A percentile compares a stretch with the other conserved stretches of the same genome.
These are phyloP conservation scores for Fusarium sp. DNA, from an alignment of 2,329 filamentous ascomycete genomes.

Conservation along the genomic window DNA sequence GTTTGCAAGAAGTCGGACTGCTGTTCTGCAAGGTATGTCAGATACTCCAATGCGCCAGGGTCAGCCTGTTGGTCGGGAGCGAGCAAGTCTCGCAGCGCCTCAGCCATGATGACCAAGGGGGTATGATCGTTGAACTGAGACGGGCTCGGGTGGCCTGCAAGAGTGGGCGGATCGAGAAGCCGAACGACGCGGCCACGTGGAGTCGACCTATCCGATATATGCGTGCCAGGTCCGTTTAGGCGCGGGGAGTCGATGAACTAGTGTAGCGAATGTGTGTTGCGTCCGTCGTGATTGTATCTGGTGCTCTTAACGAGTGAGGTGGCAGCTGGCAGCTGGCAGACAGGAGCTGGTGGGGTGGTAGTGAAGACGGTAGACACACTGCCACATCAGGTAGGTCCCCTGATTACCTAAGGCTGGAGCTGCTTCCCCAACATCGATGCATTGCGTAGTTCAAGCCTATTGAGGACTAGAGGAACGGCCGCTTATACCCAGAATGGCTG, in stretches of 20 bases:
- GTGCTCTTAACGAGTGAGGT: slow-evolving; percentile 32
- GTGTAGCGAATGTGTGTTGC: neutral
- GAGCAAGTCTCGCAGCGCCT: slow-evolving; percentile 51
- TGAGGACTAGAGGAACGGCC: neutral
- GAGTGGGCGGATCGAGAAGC: slow-evolving; percentile 2
- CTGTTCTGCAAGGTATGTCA: slow-evolving; percentile 81
- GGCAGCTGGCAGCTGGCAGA: slow-evolving; percentile 25
- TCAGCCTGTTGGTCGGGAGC: slow-evolving; percentile 54
- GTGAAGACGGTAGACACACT: slow-evolving; percentile 14
- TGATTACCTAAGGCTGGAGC: slow-evolving; percentile 17
- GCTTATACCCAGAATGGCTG: neutral
- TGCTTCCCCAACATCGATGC: slow-evolving; percentile 1
- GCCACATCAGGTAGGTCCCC: slow-evolving; percentile 7
- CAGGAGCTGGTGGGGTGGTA: slow-evolving; percentile 30
- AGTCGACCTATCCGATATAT: neutral
- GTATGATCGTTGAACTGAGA: neutral
- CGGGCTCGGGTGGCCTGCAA: neutral
- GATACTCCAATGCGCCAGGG: slow-evolving; percentile 73
- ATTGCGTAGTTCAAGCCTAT: neutral
- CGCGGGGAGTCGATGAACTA: neutral
- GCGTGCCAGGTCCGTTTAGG: neutral
- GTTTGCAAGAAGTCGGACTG: slow-evolving; percentile 78
- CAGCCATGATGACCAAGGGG: slow-evolving; percentile 47
- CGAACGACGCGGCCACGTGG: neutral
- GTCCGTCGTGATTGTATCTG: neutral